Percentiles rank a stretch among this genome's conserved stretches.
phyloP scores from a whole-genome alignment of 1,139 yeast genomes.

The Blastobotrys ciferrii region DNA sequence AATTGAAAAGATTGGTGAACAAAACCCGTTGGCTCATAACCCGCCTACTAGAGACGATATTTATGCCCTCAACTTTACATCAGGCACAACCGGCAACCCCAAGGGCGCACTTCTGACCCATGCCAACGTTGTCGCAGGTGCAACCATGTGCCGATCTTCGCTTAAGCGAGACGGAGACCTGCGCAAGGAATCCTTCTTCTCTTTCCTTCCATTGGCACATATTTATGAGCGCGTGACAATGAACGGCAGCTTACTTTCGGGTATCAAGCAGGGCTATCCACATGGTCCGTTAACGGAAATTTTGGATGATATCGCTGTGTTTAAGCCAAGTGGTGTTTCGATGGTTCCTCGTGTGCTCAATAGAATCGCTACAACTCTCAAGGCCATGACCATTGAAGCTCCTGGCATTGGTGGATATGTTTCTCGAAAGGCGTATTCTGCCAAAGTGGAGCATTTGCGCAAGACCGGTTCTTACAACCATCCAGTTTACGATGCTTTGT shows the following conservation, averaged over 20 bases:
- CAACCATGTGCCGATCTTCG: conserved; percentile 36
- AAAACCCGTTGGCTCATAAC: conserved; percentile 45
- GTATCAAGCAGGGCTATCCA: conserved; percentile 46
- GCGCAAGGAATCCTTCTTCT: conserved; percentile 30
- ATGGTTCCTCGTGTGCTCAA: conserved; percentile 69
- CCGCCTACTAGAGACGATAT: conserved; percentile 55
- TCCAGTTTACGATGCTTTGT: conserved; percentile 47
- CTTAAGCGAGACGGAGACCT: conserved; percentile 19
- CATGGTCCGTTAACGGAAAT: conserved; percentile 46
- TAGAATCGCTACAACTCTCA: conserved; percentile 56
- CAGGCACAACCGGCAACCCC: conserved; percentile 75
- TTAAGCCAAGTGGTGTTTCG: conserved; percentile 53
- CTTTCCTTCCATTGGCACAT: conserved; percentile 69
- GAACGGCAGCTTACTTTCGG: conserved; percentile 25
- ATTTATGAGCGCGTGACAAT: conserved; percentile 52
- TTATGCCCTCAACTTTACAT: conserved; percentile 71
- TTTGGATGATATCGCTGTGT: conserved; percentile 54
- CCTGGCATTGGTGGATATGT: conserved; percentile 38
- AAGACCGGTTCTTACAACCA: conserved; percentile 40
- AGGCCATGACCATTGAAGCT: conserved; percentile 39
- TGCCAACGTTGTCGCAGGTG: conserved; percentile 50
- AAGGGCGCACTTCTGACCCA: conserved; percentile 72
- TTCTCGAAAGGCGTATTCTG: conserved; percentile 41
- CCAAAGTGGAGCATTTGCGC: conserved; percentile 39
- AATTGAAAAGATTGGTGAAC: conserved; percentile 53